phyloP scores from a whole-genome alignment of 208 protist genomes.

The Leishmania martiniquensis region DNA sequence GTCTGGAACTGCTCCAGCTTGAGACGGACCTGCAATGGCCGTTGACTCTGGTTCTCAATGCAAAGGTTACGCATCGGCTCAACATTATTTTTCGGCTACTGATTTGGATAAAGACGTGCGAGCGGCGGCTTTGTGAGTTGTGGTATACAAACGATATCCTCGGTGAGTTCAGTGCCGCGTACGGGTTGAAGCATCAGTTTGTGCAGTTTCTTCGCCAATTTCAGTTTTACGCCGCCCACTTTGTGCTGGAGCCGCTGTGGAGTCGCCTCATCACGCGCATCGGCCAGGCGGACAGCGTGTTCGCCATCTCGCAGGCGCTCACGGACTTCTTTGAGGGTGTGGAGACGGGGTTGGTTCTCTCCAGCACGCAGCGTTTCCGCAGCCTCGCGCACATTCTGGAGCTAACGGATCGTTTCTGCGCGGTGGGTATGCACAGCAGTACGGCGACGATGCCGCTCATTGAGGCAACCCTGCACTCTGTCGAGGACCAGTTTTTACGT shows the following conservation, averaged over 20 bases:
- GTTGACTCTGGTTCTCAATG: conserved; percentile 77
- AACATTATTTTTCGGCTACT: conserved; percentile 88
- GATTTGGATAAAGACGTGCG: conserved; percentile 80
- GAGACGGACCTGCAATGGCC: conserved; percentile 88
- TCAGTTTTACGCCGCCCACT: conserved; percentile 89
- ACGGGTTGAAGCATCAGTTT: conserved; percentile 86
- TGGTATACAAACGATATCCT: conserved; percentile 60
- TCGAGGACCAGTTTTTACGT: conserved; percentile 67
- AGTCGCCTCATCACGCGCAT: conserved; percentile 66
- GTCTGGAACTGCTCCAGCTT: conserved; percentile 81
- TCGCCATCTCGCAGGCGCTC: conserved; percentile 68
- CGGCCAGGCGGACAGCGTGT: conserved; percentile 70
- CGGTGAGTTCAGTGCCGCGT: conserved; percentile 55
- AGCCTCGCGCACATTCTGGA: conserved; percentile 73
- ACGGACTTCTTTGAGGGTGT: conserved; percentile 77
- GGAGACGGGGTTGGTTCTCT: conserved; percentile 73
- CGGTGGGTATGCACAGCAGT: conserved; percentile 68
- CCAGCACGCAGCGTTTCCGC: conserved; percentile 73
- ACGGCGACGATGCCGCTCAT: conserved; percentile 54
- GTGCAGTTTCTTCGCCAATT: conserved; percentile 89
- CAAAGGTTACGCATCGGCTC: conserved; percentile 53
- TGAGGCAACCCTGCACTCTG: conserved; percentile 54
- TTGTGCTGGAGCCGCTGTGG: conserved; percentile 89
- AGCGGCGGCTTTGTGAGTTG: conserved; percentile 65
- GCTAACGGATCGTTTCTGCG: conserved; percentile 75